phyloP scores from a whole-genome alignment of 2,329 filamentous ascomycete genomes.

The Penicillium decumbens region DNA sequence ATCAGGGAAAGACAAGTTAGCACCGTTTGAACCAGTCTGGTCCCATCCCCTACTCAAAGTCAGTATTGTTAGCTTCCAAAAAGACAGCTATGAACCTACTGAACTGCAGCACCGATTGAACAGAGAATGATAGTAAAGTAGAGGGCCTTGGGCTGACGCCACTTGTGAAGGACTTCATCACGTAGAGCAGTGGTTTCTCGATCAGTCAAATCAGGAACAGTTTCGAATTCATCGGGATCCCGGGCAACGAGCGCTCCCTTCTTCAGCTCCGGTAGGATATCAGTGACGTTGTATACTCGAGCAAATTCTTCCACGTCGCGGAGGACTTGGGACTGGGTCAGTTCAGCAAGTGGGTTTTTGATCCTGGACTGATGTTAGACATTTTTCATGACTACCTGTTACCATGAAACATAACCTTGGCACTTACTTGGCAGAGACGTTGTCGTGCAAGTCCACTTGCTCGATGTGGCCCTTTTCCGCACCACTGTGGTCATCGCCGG shows the following conservation, averaged over 20 bases:
- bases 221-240: conserved; percentile 45
- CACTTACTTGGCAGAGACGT: conserved; percentile 25
- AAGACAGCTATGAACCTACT: conserved; percentile 32
- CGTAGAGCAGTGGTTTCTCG: conserved; percentile 42
- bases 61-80: background rate
- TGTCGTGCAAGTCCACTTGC: conserved; percentile 25
- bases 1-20: conserved; percentile 49
- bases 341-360: conserved; percentile 45
- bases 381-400: background rate
- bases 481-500: conserved; percentile 6
- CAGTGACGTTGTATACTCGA: conserved; percentile 37
- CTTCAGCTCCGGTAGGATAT: conserved; percentile 41
- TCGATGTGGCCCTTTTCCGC: conserved; percentile 19
- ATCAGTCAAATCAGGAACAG: conserved; percentile 42
- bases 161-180: conserved; percentile 47
- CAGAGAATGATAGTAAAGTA: conserved; percentile 52
- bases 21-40: conserved; percentile 37
- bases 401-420: background rate
- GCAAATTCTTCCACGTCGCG: conserved; percentile 44
- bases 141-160: conserved; percentile 47
- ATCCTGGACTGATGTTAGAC: conserved; percentile 32
- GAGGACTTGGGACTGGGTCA: conserved; percentile 37
- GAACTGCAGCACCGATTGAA: conserved; percentile 51
- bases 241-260: conserved; percentile 50
- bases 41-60: conserved; percentile 28